These are phyloP conservation scores for Dryadomyces quercus-mongolicae DNA, from an alignment of 2,329 filamentous ascomycete genomes.

Conservation along the genomic window DNA sequence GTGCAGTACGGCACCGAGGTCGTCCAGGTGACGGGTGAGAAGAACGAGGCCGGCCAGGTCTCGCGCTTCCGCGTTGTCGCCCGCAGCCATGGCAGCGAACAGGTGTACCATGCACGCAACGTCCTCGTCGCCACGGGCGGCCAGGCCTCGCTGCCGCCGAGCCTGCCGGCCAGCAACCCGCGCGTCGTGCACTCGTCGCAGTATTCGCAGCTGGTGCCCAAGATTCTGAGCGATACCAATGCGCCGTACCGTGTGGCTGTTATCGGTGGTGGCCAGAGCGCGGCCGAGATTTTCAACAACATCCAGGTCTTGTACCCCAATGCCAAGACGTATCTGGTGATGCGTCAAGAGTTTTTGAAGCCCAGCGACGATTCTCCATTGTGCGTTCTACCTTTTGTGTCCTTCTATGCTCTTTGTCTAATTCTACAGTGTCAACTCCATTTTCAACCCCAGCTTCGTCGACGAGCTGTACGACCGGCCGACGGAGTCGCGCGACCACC, in stretches of 20 bases:
- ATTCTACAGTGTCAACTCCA: constrained; percentile 66
- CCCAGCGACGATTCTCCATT: constrained; percentile 95
- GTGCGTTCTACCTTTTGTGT: constrained; percentile 37
- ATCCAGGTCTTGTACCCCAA: constrained; percentile 74
- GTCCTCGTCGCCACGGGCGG: constrained; percentile 50
- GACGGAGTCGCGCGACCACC: constrained; percentile 44
- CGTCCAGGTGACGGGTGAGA: constrained; percentile 50
- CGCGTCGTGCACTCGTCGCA: constrained; percentile 80
- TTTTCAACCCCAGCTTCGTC: constrained; percentile 83
- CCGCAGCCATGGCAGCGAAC: constrained; percentile 50
- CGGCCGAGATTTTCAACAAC: constrained; percentile 91
- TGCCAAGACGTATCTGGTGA: constrained; percentile 63
- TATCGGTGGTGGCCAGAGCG: constrained; percentile 81
- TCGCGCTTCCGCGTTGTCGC: constrained; percentile 50
- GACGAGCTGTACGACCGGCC: constrained; percentile 63
- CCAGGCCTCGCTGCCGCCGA: constrained; percentile 56
- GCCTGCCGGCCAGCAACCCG: constrained; percentile 56
- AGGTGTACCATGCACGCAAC: constrained; percentile 46
- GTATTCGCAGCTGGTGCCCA: constrained; percentile 55
- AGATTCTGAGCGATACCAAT: constrained; percentile 43
- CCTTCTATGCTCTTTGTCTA: constrained; percentile 3
- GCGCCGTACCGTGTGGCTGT: constrained; percentile 66
- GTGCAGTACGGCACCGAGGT: constrained; percentile 74
- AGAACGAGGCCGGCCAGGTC: constrained; percentile 33
- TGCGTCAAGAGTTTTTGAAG: constrained; percentile 70